A percentile compares a stretch with the other conserved stretches of the same genome.
Conservation (phyloP, 441 rosid species). For the Aquilaria agallochum region DNA sequence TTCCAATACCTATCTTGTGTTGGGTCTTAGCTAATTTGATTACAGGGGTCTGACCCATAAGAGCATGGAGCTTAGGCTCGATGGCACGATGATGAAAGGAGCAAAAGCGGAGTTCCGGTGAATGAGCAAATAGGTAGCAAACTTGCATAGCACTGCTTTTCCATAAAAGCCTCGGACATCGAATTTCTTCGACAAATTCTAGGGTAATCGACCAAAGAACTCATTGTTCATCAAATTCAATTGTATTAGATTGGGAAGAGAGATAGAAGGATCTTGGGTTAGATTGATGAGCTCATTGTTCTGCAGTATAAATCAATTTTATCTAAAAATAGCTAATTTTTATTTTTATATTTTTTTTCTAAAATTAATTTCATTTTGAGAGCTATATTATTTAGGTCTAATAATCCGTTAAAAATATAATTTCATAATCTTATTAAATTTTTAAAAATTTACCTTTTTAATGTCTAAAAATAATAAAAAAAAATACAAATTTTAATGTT, state of each 20-base stretch:
- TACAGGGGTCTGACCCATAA: conserved; percentile 26
- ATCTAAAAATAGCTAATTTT: too few species aligned
- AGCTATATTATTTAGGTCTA: too few species aligned
- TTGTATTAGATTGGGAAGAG: conserved; percentile 34
- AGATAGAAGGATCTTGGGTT: conserved; percentile 55
- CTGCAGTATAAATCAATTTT: conserved; percentile 36
- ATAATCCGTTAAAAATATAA: too few species aligned
- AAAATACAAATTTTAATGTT: too few species aligned
- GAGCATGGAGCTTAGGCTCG: conserved; percentile 75
- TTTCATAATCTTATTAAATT: too few species aligned
- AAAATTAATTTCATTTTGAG: too few species aligned
- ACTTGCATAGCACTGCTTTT: conserved; percentile 72
- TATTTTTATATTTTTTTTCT: too few species aligned
- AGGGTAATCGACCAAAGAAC: conserved; percentile 59
- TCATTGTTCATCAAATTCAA: conserved; percentile 66
- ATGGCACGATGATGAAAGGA: conserved; percentile 46
- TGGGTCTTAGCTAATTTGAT: conserved; percentile 16
- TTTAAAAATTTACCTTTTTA: too few species aligned
- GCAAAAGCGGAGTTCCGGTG: conserved; percentile 25
- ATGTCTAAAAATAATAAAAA: too few species aligned
- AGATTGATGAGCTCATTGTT: conserved; percentile 69
- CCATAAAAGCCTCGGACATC: conserved; percentile 61
- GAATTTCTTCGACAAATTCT: conserved; percentile 45
- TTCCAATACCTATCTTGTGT: conserved; percentile 36
- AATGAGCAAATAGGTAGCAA: conserved; percentile 56